Base-by-base conservation (phyloP, 805 yeast genomes). In the Myxozyma mucilagina region DNA sequence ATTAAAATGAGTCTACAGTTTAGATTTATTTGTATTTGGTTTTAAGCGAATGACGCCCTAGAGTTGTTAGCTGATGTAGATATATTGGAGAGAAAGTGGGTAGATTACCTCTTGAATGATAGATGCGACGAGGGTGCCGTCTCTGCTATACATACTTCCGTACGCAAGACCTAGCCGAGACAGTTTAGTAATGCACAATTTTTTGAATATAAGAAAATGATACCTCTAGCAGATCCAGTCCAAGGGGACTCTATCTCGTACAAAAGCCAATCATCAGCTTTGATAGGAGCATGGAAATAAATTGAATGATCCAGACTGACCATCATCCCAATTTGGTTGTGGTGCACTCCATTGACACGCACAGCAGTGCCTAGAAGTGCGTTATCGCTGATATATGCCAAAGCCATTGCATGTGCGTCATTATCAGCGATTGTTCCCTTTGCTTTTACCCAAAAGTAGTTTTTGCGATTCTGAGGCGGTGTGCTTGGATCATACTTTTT, bases 321-420 rank as follows among this genome's bases (percentile, higher is more conserved):
- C 69, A 67, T 63, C 69, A 67, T 67, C 41, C 60, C 24, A 5
- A 66, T 42, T 10, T 55, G 48, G 24, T 35, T 16, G 8, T 39
- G 8, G 7, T 44, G 16, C 5, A 59, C 32, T 10, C 47, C 52
- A 43, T 67, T 66, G 20, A 60, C 68, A 14, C 65, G 20, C 1
- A 58, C 57, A 7, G 65, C 60, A 8, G 68, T 61, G 9, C 70
- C 68, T 3, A 67, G 56, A 13, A 67, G 35, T 24, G 48, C 49
- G 36, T 39, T 42, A 52, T 67, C 70, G 29, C 69, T 66, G 41
- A 62, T 41, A 36, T 67, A 67, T 10, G 70, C 69, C 10, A 67
- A 56, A 11, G 70, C 70, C 60, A 63, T 64, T 16, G 56, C 42
- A 35, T 67, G 68, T 20, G 66, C 66, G 20, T 41, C 44, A 7